A percentile compares a stretch with the other conserved stretches of the same genome.
These are phyloP conservation scores for Pulveroboletus sp. DNA, from an alignment of 768 basidiomycete genomes.

Conservation along the genomic window DNA sequence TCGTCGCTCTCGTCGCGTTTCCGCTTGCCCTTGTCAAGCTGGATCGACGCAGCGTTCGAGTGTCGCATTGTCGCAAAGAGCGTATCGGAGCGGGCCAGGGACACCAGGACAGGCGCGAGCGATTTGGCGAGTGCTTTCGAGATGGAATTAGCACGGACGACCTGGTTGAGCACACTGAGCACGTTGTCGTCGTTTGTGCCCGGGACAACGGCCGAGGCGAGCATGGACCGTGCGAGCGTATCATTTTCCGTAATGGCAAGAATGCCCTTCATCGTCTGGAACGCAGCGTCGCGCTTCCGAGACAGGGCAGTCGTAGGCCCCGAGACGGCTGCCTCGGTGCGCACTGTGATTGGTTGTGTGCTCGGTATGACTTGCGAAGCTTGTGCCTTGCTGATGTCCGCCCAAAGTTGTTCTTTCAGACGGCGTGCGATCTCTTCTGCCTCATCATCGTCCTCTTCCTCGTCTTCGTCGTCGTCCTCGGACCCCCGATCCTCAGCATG, in stretches of 20 bases:
- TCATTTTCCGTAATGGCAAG: conserved; percentile 57
- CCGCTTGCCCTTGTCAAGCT: conserved; percentile 71
- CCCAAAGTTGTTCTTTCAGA: conserved; percentile 74
- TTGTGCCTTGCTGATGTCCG: conserved; percentile 65
- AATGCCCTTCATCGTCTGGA: conserved; percentile 64
- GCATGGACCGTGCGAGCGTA: conserved; percentile 48
- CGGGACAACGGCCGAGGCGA: conserved; percentile 51
- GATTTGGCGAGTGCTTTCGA: conserved; percentile 50
- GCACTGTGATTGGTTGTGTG: conserved; percentile 6
- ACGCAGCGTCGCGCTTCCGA: conserved; percentile 52
- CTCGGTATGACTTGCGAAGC: conserved; percentile 36
- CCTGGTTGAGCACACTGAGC: conserved; percentile 50
- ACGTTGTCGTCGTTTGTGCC: conserved; percentile 43
- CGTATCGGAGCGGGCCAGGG: conserved; percentile 58
- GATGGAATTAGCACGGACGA: conserved; percentile 45
- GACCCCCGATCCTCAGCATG: conserved; percentile 42
- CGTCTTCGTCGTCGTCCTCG: conserved; percentile 53
- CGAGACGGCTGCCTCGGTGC: conserved; percentile 2
- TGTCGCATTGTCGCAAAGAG: conserved; percentile 64
- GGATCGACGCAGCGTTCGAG: conserved; percentile 57
- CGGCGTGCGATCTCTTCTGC: conserved; percentile 71
- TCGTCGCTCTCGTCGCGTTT: conserved; percentile 56
- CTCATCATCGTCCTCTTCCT: conserved; percentile 53
- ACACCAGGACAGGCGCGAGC: conserved; percentile 59
- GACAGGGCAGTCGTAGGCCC: conserved; percentile 17